Base-by-base conservation (phyloP, 345 rosid species). In the Citrus trifoliata region DNA sequence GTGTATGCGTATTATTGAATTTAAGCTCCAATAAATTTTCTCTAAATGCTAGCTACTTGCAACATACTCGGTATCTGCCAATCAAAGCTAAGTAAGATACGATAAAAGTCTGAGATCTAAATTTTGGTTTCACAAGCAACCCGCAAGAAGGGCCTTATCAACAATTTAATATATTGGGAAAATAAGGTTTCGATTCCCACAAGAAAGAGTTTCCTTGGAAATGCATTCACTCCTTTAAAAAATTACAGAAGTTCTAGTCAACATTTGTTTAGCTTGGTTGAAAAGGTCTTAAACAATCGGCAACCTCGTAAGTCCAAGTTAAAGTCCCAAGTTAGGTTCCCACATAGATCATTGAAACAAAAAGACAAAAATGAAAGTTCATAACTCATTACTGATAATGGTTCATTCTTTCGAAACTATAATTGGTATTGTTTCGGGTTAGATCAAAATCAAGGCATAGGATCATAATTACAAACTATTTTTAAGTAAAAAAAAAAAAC, bases 101-200 rank as follows among this genome's bases (percentile, higher is more conserved):
- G 3, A 19, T 58, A 35, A 53, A 72, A 53, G 75, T 53, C 73
- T 18, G 8, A 1, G 10, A 40, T n/a, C 37, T 19, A 25, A 70
- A 48, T 71, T 66, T 40, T 55, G 42, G 61, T 53, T 53, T 51
- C 74, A 71, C 62, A 71, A 53, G 19, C 46, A 71, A 33, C 75
- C 42, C 18, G 27, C 24, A 48, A 13, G 30, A 28, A 4, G 3
- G 4, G 25, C 14, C 25, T 12, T 7, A 35, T 33, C 37, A 33
- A 33, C 62, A 51, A 18, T 46, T 46, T 10, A 59, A 18, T 12
- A 22, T 10, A 40, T 68, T 35, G 70, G 56, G 7, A 19, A 70
- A 70, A 10, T 4, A 69, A 67, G 35, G 25, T 73, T 7, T 60
- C 59, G 18, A 55, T 30, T 30, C 62, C 60, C 25, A 27, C 10